phyloP scores from a whole-genome alignment of 306 rosid species.

The Benincasa hispida region DNA sequence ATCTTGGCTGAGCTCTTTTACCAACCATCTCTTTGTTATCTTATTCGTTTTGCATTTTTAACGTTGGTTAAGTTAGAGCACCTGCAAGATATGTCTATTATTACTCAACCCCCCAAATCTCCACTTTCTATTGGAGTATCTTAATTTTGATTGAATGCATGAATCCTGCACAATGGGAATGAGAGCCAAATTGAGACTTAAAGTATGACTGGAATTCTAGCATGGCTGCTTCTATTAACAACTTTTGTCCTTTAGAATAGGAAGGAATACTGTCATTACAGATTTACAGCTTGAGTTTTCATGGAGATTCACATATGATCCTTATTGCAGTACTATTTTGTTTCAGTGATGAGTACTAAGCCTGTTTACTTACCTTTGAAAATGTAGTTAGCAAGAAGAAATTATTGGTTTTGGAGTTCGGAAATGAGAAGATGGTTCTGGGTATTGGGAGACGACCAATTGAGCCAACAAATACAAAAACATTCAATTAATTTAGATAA shows the following conservation, averaged over 20 bases:
- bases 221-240: background rate
- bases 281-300: no score
- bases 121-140: background rate
- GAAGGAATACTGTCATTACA: no score
- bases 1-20: background rate
- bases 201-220: background rate
- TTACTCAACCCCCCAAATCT: background rate
- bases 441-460: no score
- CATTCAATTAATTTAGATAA: no score
- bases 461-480: no score
- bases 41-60: background rate
- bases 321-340: background rate
- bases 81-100: background rate
- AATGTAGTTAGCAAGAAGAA: background rate
- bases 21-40: background rate
- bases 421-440: no score
- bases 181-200: background rate
- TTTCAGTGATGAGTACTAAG: background rate
- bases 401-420: no score
- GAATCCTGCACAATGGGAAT: background rate
- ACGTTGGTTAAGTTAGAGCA: background rate
- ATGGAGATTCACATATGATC: background rate
- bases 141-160: background rate
- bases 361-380: background rate
- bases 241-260: background rate